phyloP scores from a whole-genome alignment of 805 yeast genomes.

The Metschnikowia chrysomelidarum region DNA sequence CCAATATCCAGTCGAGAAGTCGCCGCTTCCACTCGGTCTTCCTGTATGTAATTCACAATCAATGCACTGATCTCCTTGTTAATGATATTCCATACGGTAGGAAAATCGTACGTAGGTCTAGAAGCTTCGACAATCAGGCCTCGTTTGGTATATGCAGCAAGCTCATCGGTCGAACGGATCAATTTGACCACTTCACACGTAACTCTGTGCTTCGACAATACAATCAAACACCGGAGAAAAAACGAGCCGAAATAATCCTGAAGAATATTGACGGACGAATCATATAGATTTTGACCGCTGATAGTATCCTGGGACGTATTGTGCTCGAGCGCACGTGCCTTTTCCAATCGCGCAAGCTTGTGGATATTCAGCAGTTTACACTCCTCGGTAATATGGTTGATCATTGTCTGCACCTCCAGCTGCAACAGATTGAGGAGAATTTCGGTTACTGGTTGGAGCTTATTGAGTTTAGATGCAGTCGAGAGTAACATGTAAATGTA shows the following conservation, averaged over 20 bases:
- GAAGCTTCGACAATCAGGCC: constrained; percentile 11
- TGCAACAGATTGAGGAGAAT: constrained; percentile 53
- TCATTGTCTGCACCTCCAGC: constrained; percentile 61
- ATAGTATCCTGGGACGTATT: constrained; percentile 21
- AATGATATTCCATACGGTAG: constrained; percentile 30
- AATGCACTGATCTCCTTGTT: constrained; percentile 33
- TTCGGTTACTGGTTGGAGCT: constrained; percentile 56
- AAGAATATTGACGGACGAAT: constrained; percentile 52
- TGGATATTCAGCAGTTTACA: constrained; percentile 53
- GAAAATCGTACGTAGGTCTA: constrained; percentile 18
- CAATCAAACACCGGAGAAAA: constrained; percentile 59
- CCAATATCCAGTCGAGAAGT: constrained; percentile 6
- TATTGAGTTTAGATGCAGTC: constrained; percentile 58
- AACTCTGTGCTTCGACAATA: constrained; percentile 69
- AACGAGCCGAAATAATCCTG: constrained; percentile 70
- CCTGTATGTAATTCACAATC: constrained; percentile 34
- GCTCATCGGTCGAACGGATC: constrained; percentile 25
- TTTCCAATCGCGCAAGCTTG: constrained; percentile 27
- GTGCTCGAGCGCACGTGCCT: constrained; percentile 31
- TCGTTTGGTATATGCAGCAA: constrained; percentile 11
- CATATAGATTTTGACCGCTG: constrained; percentile 37
- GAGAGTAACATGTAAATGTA: constrained; percentile 54
- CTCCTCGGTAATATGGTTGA: constrained; percentile 63
- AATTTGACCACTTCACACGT: constrained; percentile 53
- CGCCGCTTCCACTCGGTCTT: constrained; percentile 12